Conservation (phyloP, 352 stramenopile genomes). For the Globisporangium uncinulatum region DNA sequence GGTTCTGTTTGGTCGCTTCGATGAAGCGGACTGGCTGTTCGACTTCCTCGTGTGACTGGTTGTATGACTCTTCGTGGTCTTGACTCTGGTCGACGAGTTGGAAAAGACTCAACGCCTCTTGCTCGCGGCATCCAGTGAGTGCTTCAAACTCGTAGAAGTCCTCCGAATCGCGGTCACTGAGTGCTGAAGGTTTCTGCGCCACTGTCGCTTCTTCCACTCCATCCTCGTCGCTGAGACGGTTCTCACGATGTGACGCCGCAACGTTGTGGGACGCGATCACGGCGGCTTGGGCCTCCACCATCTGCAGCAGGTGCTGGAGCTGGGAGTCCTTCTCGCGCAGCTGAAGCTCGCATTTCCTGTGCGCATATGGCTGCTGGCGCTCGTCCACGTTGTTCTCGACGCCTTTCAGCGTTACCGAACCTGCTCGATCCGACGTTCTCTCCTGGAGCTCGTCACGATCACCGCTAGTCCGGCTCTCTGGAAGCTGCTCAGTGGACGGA, state of each 20-base stretch:
- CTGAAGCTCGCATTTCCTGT: neutral
- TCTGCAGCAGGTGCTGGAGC: conserved; percentile 6
- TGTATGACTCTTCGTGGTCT: too few species aligned
- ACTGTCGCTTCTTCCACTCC: neutral
- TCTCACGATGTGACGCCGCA: neutral
- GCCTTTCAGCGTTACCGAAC: neutral
- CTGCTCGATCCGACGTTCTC: neutral
- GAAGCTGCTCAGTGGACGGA: neutral
- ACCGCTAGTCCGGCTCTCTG: neutral
- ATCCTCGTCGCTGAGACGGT: neutral
- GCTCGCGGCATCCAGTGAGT: too few species aligned
- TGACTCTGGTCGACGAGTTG: neutral
- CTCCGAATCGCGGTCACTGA: neutral
- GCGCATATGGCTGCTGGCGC: neutral
- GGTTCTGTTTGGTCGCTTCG: too few species aligned
- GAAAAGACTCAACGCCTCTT: neutral
- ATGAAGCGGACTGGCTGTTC: neutral
- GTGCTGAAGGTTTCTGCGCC: neutral
- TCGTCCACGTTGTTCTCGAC: neutral
- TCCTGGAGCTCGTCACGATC: neutral
- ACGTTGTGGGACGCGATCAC: conserved; percentile 1
- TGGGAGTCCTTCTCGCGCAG: conserved; percentile 1
- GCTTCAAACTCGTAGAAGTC: conserved; percentile 10
- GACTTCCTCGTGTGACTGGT: neutral
- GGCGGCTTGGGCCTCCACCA: conserved; percentile 8